A percentile compares a stretch with the other conserved stretches of the same genome.
These are phyloP conservation scores for Eimeria praecox DNA, from an alignment of 169 alveolate species.

Conservation along the genomic window DNA sequence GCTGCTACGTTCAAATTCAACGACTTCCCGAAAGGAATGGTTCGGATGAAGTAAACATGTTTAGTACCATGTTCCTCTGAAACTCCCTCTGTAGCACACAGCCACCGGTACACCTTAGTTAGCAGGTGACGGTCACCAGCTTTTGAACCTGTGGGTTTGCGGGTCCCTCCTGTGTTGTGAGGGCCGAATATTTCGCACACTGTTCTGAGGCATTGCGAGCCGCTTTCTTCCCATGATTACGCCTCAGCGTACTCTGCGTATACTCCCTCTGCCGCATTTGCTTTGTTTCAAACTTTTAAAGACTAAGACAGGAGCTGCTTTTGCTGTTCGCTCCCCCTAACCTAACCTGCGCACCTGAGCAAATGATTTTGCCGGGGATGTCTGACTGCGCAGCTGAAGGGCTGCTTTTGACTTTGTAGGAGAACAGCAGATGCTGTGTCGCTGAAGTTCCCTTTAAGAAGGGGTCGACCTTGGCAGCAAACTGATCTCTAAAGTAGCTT, in stretches of 20 bases:
- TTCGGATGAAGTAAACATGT: constrained; percentile 84
- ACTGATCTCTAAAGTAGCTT: constrained; percentile 32
- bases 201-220: neutral
- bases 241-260: neutral
- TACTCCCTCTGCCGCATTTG: neutral
- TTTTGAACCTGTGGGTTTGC: neutral
- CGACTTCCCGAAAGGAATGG: constrained; percentile 84
- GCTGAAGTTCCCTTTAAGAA: constrained; percentile 62
- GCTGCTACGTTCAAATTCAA: constrained; percentile 83
- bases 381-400: neutral
- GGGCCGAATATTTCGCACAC: neutral
- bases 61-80: neutral
- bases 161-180: neutral
- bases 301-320: neutral
- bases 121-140: neutral
- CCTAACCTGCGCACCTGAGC: constrained; percentile 52
- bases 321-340: neutral
- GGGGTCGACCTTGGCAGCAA: constrained; percentile 35
- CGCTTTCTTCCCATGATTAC: neutral
- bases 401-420: neutral
- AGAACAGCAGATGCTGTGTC: constrained; percentile 37
- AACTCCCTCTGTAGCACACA: constrained; percentile 48
- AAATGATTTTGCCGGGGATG: constrained; percentile 35
- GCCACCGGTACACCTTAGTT: neutral
- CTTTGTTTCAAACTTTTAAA: neutral